Conservation (phyloP, 164 flowering plant species). For the Magnolia officinalis region DNA sequence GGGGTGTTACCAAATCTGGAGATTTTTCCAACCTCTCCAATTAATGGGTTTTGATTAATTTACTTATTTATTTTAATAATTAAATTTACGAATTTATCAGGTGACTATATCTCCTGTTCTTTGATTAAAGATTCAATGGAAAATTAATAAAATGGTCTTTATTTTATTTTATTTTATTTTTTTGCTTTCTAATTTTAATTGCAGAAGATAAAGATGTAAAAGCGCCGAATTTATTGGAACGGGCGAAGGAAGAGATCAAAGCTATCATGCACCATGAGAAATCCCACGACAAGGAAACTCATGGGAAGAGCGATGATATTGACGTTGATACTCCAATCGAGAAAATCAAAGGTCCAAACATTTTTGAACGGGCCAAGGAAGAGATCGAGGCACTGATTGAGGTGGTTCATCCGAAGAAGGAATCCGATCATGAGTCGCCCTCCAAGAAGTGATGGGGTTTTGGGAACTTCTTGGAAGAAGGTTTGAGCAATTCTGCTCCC, state of each 20-base stretch:
- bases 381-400: constrained; percentile 63
- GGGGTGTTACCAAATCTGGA: neutral
- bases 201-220: constrained; percentile 28
- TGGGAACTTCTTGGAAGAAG: constrained; percentile 22
- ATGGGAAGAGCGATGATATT: constrained; percentile 63
- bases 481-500: constrained; percentile 28
- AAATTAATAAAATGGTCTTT: neutral
- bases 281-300: constrained; percentile 46
- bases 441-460: constrained; percentile 23
- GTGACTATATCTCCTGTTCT: neutral
- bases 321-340: constrained; percentile 53
- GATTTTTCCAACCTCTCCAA: no score
- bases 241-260: constrained; percentile 51
- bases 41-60: no score
- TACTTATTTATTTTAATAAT: no score
- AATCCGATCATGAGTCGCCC: constrained; percentile 25
- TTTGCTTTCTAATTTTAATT: no score
- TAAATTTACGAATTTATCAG: no score
- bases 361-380: constrained; percentile 64
- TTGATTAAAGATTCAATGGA: neutral
- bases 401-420: constrained; percentile 51
- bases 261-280: constrained; percentile 35
- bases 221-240: constrained; percentile 51
- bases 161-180: neutral
- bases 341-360: constrained; percentile 60